Base-by-base conservation (phyloP, 495 filamentous ascomycete species). In the Aspergillus leporis region DNA sequence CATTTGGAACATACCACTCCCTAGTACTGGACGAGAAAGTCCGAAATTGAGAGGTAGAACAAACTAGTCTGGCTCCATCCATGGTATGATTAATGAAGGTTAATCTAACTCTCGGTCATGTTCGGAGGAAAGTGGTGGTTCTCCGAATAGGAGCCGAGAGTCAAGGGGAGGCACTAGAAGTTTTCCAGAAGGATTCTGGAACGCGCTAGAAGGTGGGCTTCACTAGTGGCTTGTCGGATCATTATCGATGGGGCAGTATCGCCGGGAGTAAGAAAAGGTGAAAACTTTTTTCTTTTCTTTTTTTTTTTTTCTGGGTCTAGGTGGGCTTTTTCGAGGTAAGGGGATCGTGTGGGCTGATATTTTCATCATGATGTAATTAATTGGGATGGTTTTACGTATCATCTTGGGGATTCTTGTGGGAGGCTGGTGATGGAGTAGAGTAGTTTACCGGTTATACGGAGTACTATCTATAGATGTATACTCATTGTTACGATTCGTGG, bases 181-280 rank as follows among this genome's bases (percentile, higher is more conserved):
- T 45, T 58, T 72, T 74, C 68, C 56, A 68, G 73, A 76, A 76
- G 25, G 30, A 32, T 70, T 70, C 66, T 67, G 36, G 72, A 75
- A 75, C 51, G 55, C 16, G 49, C 68, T 68, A 70, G 66, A 71
- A 67, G 58, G 59, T 51, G 55, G 43, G 56, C 41, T 58, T 34
- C 52, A 32, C 53, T 36, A 52, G 58, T 53, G n/a, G 25, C 4
- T 21, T 41, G 6, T 28, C 25, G 25, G 25, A 28, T 28, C 3
- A 28, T 3, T 28, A 28, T 28, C 25, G 25, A 28, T 28, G 25
- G 25, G 25, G 25, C 6, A 28, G 25, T 28, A 28, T 28, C 25
- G 25, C 25, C 25, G 21, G 25, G 38, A 25, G 19, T 5, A 50
- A 14, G 12, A 41, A 41, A 25, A 18, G 28, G n/a, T n/a, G n/a